Evolutionary conservation across 139 green algal species (phyloP).

Genomic region (Chlorella sorokiniana): DNA sequence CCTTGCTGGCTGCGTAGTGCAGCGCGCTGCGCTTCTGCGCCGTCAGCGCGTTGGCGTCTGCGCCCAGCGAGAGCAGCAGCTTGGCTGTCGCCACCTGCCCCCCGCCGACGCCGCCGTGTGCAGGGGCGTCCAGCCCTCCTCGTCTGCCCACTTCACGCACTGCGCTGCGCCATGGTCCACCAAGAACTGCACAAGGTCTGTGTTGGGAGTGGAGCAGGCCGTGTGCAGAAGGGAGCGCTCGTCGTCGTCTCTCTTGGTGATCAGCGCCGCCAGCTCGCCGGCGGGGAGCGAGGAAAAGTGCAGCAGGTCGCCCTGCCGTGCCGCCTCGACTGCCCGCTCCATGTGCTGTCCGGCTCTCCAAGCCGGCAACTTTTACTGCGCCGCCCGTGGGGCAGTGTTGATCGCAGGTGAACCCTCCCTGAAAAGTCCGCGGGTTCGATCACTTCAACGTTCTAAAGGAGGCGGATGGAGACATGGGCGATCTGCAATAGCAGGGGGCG

Average conservation of each 20-base stretch:
- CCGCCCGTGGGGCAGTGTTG: too few relatives aligned
- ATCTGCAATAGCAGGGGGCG: too few relatives aligned
- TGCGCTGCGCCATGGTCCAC: slow-evolving; percentile 36
- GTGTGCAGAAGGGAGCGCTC: slow-evolving; percentile 69
- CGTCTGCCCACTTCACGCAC: slow-evolving; percentile 57
- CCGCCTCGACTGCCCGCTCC: slow-evolving; percentile 51
- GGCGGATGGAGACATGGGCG: too few relatives aligned
- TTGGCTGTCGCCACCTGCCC: slow-evolving; percentile 54
- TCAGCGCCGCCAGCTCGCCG: slow-evolving; percentile 47
- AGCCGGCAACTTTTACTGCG: too few relatives aligned
- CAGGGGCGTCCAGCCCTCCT: slow-evolving; percentile 79
- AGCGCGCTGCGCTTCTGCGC: slow-evolving; percentile 58
- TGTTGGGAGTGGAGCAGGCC: slow-evolving; percentile 46
- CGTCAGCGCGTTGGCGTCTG: slow-evolving; percentile 50
- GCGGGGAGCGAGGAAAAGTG: slow-evolving; percentile 48
- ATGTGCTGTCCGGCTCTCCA: slow-evolving; percentile 46
- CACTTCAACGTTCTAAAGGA: too few relatives aligned
- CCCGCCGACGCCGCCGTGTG: slow-evolving; percentile 65
- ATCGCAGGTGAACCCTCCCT: too few relatives aligned
- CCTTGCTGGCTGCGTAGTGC: slow-evolving; percentile 69
- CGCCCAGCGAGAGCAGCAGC: slow-evolving; percentile 56
- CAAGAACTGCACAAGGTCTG: slow-evolving; percentile 59
- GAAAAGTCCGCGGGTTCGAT: too few relatives aligned
- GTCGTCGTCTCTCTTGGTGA: slow-evolving; percentile 64
- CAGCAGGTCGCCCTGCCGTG: slow-evolving; percentile 48